Conservation (phyloP, 1,139 yeast species). For the Suhomyces choctaworum region DNA sequence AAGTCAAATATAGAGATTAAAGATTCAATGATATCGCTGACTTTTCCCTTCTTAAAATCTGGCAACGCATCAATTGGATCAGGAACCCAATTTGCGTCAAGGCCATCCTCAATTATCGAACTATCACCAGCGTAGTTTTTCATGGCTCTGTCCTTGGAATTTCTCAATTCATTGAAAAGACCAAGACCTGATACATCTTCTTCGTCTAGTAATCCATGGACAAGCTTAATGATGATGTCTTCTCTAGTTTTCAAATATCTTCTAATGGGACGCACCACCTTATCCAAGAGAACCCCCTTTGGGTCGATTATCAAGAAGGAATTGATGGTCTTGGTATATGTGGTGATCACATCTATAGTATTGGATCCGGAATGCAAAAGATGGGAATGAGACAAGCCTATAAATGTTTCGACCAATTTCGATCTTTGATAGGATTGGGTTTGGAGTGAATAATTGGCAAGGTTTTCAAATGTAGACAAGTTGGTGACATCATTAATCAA, state of each 20-base stretch:
- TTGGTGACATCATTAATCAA: constrained; percentile 15
- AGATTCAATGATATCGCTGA: constrained; percentile 69
- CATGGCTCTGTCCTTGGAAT: constrained; percentile 1
- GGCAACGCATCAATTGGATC: constrained; percentile 94
- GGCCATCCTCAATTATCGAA: constrained; percentile 34
- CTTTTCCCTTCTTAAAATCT: constrained; percentile 69
- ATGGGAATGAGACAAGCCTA: constrained; percentile 46
- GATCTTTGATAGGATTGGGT: constrained; percentile 47
- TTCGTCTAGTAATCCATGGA: constrained; percentile 65
- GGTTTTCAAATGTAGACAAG: constrained; percentile 20
- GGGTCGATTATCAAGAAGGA: constrained; percentile 82
- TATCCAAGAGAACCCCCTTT: constrained; percentile 77
- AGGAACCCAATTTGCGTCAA: constrained; percentile 72
- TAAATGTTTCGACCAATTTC: constrained; percentile 56
- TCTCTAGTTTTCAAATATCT: constrained; percentile 63
- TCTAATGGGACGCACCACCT: constrained; percentile 73
- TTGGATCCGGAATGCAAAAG: constrained; percentile 81
- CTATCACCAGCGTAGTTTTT: constrained; percentile 1
- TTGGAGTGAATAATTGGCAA: constrained; percentile 22
- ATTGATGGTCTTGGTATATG: constrained; percentile 70
- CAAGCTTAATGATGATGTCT: constrained; percentile 71
- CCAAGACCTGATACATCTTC: constrained; percentile 42
- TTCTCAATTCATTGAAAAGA: constrained; percentile 54
- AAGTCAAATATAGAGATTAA: constrained; percentile 76
- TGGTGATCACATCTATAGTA: constrained; percentile 70